Evolutionary conservation across 2,329 filamentous ascomycete genomes (phyloP), one percentile per base, ranked within the genome.

Genomic region (Aspergillus fumigatus): DNA sequence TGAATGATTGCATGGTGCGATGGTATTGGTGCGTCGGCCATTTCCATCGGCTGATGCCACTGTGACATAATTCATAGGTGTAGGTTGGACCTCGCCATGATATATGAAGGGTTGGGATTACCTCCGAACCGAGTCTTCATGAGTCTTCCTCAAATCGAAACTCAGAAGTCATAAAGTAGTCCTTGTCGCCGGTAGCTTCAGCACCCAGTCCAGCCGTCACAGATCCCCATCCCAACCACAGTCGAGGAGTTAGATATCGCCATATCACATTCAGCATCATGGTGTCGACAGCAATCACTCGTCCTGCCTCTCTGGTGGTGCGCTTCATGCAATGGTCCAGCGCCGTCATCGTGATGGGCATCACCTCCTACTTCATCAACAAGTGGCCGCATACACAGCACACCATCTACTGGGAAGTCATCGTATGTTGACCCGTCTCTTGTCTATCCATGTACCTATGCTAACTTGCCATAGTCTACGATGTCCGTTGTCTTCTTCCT

Each of bases 381-480:
- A 47, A 21, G 1, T 64, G 64, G 10, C 61, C 62, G 19, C 54
- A 52, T n/a, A 60, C 59, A 10, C 57, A 59, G 21, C 61, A 65
- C n/a, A 52, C 63, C 5, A 59, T 64, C 52, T 67, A 63, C 53
- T 62, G 66, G 40, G 64, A 65, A 54, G 59, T 65, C 19, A 66
- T 67, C 51, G 65, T 67, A 58, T 3, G 61, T 50, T 19, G 21
- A 19, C n/a, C 10, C 32, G 32, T 35, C n/a, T 43, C 40, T 2
- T 21, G 3, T 43, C 29, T n/a, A 19, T 6, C 8, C 9, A 21
- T 10, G 8, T 43, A 3, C n/a, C 4, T 9, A 43, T 43, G 8
- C 40, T 43, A 43, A 43, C 40, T 19, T 7, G n/a, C 19, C 8
- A 10, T 21, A 43, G 40, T 43, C 40, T 8, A 43, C 40, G 8